Base-by-base conservation (phyloP, 805 yeast species). In the Candida chauliodis region DNA sequence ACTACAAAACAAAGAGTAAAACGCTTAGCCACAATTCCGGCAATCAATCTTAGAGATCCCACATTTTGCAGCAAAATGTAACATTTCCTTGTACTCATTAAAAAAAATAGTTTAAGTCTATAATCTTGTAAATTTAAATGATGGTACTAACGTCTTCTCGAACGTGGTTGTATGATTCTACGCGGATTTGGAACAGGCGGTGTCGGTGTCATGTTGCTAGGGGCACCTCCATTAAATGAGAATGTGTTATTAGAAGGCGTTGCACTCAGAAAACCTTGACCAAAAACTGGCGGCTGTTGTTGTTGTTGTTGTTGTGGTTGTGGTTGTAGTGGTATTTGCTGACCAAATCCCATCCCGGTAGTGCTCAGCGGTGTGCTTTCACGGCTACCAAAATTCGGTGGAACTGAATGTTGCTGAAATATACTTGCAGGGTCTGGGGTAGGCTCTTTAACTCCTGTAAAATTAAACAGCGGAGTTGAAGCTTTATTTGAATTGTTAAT, bases 361-460 rank as follows among this genome's bases (percentile, higher is more conserved):
- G 6, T 34, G 24, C n/a, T 11, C 13, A 38, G 33, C 16, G 41
- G 41, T 3, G 41, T 33, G 11, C 15, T 25, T 21, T 25, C 36
- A 16, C 36, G 25, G n/a, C 39, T 29, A 17, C 14, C 32, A 30
- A 15, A 4, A 13, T 15, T 22, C 10, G 16, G 22, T 14, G 37
- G 34, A 1, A 11, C 17, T 11, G 11, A 2, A 21, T 29, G 34
- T 23, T 28, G 30, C 6, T 61, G 63, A 41, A 62, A 62, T 10
- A 61, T 53, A 35, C 47, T 40, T 1, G 67, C 55, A 1, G 67
- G 66, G 37, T 59, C 63, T 4, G 64, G 63, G 2, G 60, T 49
- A 1, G 57, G 47, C 30, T 57, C 59, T 26, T 49, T 52, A 14
- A 42, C 41, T 8, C 52, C 52, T 8, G 58, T 52, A 37, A 58